Evolutionary conservation across 257 asterid species (phyloP).

Genomic region (Lantana camara): DNA sequence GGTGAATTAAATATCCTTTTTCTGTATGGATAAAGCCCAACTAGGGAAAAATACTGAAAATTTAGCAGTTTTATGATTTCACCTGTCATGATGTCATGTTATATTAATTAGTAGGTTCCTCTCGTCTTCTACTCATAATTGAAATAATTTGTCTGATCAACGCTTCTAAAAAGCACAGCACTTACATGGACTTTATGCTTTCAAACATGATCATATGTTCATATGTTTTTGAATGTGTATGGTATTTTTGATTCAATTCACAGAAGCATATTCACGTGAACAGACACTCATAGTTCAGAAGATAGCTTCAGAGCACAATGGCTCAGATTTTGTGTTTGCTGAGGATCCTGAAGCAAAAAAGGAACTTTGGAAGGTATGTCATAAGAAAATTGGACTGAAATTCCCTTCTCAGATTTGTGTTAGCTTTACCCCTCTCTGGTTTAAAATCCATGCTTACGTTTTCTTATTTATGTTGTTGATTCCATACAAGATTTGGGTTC

Average conservation of each 20-base stretch:
- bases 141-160: neutral
- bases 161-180: neutral
- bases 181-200: slow-evolving; percentile 2
- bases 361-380: slow-evolving; percentile 90
- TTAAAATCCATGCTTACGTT: neutral
- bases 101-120: too few relatives aligned
- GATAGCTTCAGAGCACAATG: slow-evolving; percentile 85
- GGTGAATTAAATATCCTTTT: too few relatives aligned
- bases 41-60: too few relatives aligned
- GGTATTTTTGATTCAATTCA: slow-evolving; percentile 19
- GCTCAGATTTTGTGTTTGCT: slow-evolving; percentile 87
- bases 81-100: too few relatives aligned
- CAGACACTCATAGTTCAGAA: slow-evolving; percentile 89
- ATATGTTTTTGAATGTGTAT: slow-evolving; percentile 20
- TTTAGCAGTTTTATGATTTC: too few relatives aligned
- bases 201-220: slow-evolving; percentile 9
- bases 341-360: slow-evolving; percentile 86
- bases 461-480: neutral
- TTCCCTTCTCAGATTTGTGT: neutral
- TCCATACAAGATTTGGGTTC: slow-evolving; percentile 2
- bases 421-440: neutral
- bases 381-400: slow-evolving; percentile 10
- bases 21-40: too few relatives aligned
- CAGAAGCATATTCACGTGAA: slow-evolving; percentile 92
- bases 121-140: neutral